These are phyloP conservation scores for Macadamia integrifolia DNA, from an alignment of 164 flowering plant genomes.

Conservation along the genomic window DNA sequence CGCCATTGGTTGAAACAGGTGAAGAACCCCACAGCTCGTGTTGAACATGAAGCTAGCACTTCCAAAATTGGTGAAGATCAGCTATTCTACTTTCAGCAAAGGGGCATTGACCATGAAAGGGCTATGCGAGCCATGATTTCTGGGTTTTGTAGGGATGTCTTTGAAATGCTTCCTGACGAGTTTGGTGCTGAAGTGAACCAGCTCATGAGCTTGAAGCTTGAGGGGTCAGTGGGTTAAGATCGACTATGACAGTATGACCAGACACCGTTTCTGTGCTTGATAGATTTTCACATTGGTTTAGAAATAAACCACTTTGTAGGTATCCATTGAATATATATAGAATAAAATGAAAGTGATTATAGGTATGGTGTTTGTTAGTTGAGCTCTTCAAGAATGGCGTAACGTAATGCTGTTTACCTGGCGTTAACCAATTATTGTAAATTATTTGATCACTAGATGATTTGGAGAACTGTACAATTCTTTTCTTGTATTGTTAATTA, in stretches of 20 bases:
- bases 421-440: too few relatives aligned
- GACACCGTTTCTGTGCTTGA: too few relatives aligned
- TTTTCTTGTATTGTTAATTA: too few relatives aligned
- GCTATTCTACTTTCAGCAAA: slow-evolving; percentile 87
- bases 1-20: slow-evolving; percentile 35
- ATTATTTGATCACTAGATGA: too few relatives aligned
- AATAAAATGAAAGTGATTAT: neutral
- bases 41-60: slow-evolving; percentile 97
- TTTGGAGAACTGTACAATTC: too few relatives aligned
- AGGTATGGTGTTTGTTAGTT: neutral
- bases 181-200: slow-evolving; percentile 93
- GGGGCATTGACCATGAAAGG: slow-evolving; percentile 89
- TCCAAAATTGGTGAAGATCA: slow-evolving; percentile 97
- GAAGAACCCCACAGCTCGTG: slow-evolving; percentile 69
- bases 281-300: too few relatives aligned
- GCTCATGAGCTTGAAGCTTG: slow-evolving; percentile 94
- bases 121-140: slow-evolving; percentile 96
- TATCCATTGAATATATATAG: neutral
- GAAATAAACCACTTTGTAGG: neutral
- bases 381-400: neutral
- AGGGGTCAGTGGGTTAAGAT: slow-evolving; percentile 67
- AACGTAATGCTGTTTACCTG: too few relatives aligned
- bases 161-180: slow-evolving; percentile 86
- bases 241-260: neutral
- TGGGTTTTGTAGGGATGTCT: slow-evolving; percentile 89